Conservation (phyloP, 345 rosid genomes). For the Ailanthus altissimus region DNA sequence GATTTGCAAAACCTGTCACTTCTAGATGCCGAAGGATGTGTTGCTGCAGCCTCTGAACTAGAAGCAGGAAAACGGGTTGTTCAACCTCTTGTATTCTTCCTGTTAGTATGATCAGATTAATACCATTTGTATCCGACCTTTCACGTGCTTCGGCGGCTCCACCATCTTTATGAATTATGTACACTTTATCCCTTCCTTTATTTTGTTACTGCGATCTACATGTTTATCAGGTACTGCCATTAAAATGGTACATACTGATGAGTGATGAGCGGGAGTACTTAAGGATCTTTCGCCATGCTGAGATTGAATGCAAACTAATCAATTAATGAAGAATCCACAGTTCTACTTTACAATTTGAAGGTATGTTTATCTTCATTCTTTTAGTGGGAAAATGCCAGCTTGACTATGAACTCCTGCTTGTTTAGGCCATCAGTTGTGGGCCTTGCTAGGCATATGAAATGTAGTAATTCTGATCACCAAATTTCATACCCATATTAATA, state of each 20-base stretch:
- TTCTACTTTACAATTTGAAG: neutral
- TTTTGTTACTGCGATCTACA: neutral
- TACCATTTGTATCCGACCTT: neutral
- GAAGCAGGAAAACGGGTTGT: neutral
- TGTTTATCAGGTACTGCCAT: neutral
- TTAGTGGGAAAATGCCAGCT: neutral
- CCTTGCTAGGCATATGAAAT: too few species aligned
- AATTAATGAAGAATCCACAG: neutral
- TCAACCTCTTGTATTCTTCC: neutral
- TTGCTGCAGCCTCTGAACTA: neutral
- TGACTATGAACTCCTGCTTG: neutral
- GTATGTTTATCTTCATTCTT: neutral
- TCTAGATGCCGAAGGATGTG: neutral
- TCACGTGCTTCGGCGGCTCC: constrained; percentile 6
- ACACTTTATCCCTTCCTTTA: neutral
- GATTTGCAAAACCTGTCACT: neutral
- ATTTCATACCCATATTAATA: neutral
- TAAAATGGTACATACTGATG: neutral
- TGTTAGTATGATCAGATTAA: neutral
- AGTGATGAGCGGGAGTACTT: neutral
- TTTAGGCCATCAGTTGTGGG: too few species aligned
- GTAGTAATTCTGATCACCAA: too few species aligned
- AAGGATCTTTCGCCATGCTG: neutral
- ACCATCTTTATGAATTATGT: neutral
- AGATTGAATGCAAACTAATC: neutral